Evolutionary conservation across 306 rosid species (phyloP), one percentile per base, ranked within the genome.

Genomic region (Neltuma alba): DNA sequence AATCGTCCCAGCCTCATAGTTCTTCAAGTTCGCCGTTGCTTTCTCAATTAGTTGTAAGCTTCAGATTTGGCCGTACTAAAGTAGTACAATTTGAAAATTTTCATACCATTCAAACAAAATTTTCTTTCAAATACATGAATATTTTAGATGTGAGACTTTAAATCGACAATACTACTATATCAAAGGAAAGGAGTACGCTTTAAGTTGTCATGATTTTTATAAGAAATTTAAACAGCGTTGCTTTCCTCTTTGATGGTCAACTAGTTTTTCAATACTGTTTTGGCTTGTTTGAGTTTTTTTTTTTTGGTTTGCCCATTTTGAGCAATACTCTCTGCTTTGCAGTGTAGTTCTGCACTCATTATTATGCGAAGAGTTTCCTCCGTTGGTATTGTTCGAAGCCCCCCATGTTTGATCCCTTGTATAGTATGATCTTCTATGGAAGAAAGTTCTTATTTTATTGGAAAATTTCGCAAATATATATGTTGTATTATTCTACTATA

Each of bases 291-390:
- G n/a, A n/a, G n/a, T n/a, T n/a, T n/a, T n/a, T n/a, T n/a, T n/a
- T n/a, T n/a, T n/a, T n/a, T n/a, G n/a, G n/a, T 76, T 73, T 25
- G 11, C 1, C 23, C 55, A 0, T 54, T 54, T 54, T 27, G 40
- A 52, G 58, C 55, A 44, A 65, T 75, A 33, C 45, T 84, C n/a
- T n/a, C 47, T 67, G 57, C 79, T 33, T 81, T 66, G 47, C 18
- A 57, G 42, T 40, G 21, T 75, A 7, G 68, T 62, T 76, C 42
- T 42, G 79, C 54, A 21, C 36, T 68, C 30, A 11, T 37, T 23
- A 31, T 70, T 69, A 79, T 62, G 4, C 11, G 44, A 36, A 18
- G 73, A 0, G 31, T 84, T 65, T 76, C 44, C 60, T 28, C 30
- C 72, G 45, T 16, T 75, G 74, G 72, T 76, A 34, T 55, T 71